Evolutionary conservation across 1,139 yeast genomes (phyloP).

Genomic region (Saccharomycopsis hybrid): DNA sequence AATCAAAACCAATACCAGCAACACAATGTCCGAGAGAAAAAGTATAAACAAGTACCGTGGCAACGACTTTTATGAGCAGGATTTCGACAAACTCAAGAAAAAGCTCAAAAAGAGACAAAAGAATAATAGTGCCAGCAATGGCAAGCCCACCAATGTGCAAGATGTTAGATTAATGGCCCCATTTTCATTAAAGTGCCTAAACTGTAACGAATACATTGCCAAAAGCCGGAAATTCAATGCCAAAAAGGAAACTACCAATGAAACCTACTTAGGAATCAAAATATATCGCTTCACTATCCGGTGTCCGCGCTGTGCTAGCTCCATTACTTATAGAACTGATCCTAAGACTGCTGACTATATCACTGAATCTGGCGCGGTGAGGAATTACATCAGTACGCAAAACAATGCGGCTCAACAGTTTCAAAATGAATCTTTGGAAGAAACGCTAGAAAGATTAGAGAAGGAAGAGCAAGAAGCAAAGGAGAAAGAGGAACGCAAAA

Average conservation of each 20-base stretch:
- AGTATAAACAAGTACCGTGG: slow-evolving; percentile 86
- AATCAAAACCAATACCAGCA: too few species aligned
- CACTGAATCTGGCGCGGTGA: slow-evolving; percentile 72
- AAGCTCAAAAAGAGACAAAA: slow-evolving; percentile 34
- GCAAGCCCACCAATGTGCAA: slow-evolving; percentile 31
- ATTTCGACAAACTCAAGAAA: slow-evolving; percentile 46
- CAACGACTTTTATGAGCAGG: slow-evolving; percentile 82
- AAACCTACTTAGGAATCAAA: slow-evolving; percentile 67
- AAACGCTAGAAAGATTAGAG: slow-evolving; percentile 62
- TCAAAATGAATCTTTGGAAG: slow-evolving; percentile 62
- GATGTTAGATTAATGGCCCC: slow-evolving; percentile 89
- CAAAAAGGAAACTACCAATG: slow-evolving; percentile 65
- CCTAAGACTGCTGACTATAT: slow-evolving; percentile 80
- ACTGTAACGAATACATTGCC: slow-evolving; percentile 81
- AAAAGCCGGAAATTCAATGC: slow-evolving; percentile 89
- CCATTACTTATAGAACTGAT: slow-evolving; percentile 73
- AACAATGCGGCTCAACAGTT: slow-evolving; percentile 25
- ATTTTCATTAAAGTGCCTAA: slow-evolving; percentile 77
- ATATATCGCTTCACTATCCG: slow-evolving; percentile 67
- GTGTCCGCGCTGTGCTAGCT: slow-evolving; percentile 78
- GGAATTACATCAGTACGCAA: slow-evolving; percentile 54
- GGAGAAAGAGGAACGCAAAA: slow-evolving; percentile 37
- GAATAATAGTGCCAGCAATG: not conserved
- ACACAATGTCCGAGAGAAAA: slow-evolving; percentile 76
- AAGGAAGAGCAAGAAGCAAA: slow-evolving; percentile 48